Conservation (phyloP, 805 yeast genomes). For the Candida taoyuanica region DNA sequence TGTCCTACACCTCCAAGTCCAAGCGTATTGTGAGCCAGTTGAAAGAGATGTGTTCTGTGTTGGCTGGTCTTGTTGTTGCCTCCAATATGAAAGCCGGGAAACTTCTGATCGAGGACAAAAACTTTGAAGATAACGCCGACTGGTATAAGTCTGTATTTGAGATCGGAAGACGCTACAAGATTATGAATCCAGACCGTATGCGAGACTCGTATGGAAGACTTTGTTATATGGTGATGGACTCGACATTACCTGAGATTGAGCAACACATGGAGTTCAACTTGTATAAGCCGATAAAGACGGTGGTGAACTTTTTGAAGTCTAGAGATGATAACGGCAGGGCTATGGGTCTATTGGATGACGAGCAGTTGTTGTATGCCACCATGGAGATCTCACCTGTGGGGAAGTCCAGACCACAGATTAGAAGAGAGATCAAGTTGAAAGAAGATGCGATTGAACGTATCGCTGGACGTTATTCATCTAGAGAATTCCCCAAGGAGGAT, state of each 20-base stretch:
- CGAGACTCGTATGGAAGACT: constrained; percentile 74
- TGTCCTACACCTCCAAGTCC: constrained; percentile 61
- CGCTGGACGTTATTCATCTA: constrained; percentile 43
- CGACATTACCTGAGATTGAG: constrained; percentile 64
- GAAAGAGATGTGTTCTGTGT: constrained; percentile 70
- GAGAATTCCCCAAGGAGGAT: constrained; percentile 50
- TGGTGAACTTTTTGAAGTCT: constrained; percentile 41
- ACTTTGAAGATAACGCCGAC: constrained; percentile 62
- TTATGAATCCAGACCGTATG: constrained; percentile 82
- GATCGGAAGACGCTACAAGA: constrained; percentile 74
- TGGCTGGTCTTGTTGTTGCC: constrained; percentile 76
- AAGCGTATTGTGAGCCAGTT: constrained; percentile 69
- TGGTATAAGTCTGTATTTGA: constrained; percentile 74
- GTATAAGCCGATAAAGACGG: constrained; percentile 67
- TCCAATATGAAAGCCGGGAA: constrained; percentile 70
- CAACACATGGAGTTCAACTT: constrained; percentile 72
- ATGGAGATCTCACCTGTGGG: constrained; percentile 60
- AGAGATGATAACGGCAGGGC: constrained; percentile 35
- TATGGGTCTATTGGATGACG: constrained; percentile 49
- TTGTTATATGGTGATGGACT: constrained; percentile 84
- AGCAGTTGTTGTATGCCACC: constrained; percentile 56
- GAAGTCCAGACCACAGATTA: constrained; percentile 49
- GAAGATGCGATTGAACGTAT: constrained; percentile 65
- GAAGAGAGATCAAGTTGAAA: constrained; percentile 56
- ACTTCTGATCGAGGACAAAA: constrained; percentile 56